Evolutionary conservation across 306 rosid genomes (phyloP).

Genomic region (Corylus heterophylla): DNA sequence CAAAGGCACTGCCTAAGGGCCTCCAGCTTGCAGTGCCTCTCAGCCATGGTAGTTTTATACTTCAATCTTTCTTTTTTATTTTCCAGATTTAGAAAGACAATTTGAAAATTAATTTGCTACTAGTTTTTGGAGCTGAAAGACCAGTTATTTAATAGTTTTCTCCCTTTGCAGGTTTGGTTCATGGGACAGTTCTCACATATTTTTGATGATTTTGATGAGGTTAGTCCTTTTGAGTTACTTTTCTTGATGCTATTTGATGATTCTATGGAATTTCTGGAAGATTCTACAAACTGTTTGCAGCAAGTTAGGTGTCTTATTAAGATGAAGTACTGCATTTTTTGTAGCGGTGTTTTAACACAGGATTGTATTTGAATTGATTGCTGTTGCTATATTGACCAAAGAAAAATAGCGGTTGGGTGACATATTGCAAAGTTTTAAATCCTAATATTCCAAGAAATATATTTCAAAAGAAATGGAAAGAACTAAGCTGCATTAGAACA

Average conservation of each 20-base stretch:
- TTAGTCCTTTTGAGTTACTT: constrained; percentile 30
- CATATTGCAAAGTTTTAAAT: too few relatives aligned
- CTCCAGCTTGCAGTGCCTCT: constrained; percentile 92
- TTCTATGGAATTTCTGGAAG: constrained; percentile 8
- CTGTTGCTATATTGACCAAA: background rate
- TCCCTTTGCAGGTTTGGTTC: constrained; percentile 75
- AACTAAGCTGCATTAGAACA: background rate
- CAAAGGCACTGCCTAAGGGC: constrained; percentile 72
- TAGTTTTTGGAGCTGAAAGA: constrained; percentile 5
- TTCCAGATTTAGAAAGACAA: constrained; percentile 4
- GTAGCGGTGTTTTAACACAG: background rate
- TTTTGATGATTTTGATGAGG: constrained; percentile 85
- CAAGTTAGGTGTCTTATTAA: background rate
- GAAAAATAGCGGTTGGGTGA: background rate
- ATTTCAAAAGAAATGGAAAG: too few relatives aligned
- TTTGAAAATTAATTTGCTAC: background rate
- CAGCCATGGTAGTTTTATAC: constrained; percentile 75
- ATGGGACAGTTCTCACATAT: constrained; percentile 84
- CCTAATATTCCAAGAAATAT: too few relatives aligned
- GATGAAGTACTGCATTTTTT: background rate
- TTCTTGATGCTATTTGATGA: constrained; percentile 16
- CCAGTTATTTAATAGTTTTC: constrained; percentile 27
- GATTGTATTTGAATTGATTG: background rate
- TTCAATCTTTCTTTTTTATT: constrained; percentile 1
- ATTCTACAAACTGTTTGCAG: constrained; percentile 8